Evolutionary conservation across 108 stramenopile species (phyloP).

Genomic region (Chaetoceros tenuissimus): DNA sequence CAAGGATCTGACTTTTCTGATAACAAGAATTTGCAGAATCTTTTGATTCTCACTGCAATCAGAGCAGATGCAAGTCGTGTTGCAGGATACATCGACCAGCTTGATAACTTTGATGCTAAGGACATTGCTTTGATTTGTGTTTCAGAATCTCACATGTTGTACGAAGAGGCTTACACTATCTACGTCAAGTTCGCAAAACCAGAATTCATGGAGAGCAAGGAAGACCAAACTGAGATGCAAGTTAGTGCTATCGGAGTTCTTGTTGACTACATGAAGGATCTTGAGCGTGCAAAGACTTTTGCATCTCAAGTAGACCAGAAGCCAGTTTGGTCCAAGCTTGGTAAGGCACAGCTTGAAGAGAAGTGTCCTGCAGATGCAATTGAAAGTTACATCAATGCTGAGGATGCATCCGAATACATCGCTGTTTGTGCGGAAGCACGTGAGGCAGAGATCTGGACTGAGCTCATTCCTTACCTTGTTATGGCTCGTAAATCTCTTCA

Average conservation of each 20-base stretch:
- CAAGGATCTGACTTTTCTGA: constrained; percentile 99
- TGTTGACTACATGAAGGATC: constrained; percentile 94
- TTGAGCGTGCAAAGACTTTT: constrained; percentile 96
- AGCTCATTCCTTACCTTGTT: constrained; percentile 94
- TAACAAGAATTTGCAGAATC: constrained; percentile 99
- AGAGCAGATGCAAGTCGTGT: constrained; percentile 91
- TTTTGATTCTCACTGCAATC: constrained; percentile 99
- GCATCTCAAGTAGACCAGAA: constrained; percentile 94
- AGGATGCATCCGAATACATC: constrained; percentile 92
- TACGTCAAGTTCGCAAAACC: constrained; percentile 97
- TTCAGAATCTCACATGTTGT: constrained; percentile 97
- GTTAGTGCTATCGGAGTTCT: constrained; percentile 96
- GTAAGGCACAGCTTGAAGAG: constrained; percentile 95
- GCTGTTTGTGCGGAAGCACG: constrained; percentile 93
- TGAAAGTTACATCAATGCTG: constrained; percentile 95
- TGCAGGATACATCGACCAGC: constrained; percentile 98
- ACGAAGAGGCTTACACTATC: constrained; percentile 98
- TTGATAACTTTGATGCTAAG: constrained; percentile 99
- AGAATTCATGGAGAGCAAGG: constrained; percentile 82
- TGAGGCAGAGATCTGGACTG: constrained; percentile 86
- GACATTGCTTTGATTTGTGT: constrained; percentile 99
- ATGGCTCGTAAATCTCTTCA: constrained; percentile 98
- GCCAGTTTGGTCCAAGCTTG: constrained; percentile 98
- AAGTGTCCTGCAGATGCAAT: constrained; percentile 95
- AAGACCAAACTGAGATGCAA: constrained; percentile 89